Evolutionary conservation across 1,139 yeast genomes (phyloP), one percentile per base, ranked within the genome.

Genomic region (Saccharomyces pastorianus): DNA sequence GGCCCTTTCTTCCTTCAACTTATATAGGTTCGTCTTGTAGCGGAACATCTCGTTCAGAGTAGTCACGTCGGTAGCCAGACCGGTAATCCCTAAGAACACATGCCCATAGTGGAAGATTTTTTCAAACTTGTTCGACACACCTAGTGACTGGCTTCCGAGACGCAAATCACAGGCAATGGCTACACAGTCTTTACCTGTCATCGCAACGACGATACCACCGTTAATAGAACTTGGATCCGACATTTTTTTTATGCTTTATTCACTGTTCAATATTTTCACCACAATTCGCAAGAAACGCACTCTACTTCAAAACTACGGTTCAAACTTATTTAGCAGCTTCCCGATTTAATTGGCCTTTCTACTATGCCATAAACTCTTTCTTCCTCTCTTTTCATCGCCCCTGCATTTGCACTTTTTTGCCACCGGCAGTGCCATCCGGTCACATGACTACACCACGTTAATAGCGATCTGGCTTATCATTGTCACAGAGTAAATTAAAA

Each of bases 161-260:
- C 99, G 84, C 67, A 93, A 77, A 73, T 95, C 99, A 65, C 95
- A 85, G 14, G 98, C 99, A 65, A 95, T 91, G 49, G 99, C 99
- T 57, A 95, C 90, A 75, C 99, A 95, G 64, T 90, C 97, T 70
- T 95, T 91, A 63, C 99, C 99, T 27, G 86, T 85, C 99, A 95
- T 95, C 62, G 99, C 99, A 46, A 95, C 96, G 57, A 96, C 96
- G 57, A 96, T 81, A 73, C 99, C 99, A 73, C 96, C 82, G 58
- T 78, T 78, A 58, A 77, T 71, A 46, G 82, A 76, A 64, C 81
- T 77, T 64, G 83, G 83, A 67, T 79, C 82, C 38, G 81, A 77
- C 81, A 77, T 77, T 29, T 17, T 17, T 6, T 17, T 17, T 6
- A 31, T 46, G 29, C 20, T 32, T 17, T 51, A 23, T 38, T 49